Conservation (phyloP, 768 basidiomycete species). For the Leccinum ochraceum region DNA sequence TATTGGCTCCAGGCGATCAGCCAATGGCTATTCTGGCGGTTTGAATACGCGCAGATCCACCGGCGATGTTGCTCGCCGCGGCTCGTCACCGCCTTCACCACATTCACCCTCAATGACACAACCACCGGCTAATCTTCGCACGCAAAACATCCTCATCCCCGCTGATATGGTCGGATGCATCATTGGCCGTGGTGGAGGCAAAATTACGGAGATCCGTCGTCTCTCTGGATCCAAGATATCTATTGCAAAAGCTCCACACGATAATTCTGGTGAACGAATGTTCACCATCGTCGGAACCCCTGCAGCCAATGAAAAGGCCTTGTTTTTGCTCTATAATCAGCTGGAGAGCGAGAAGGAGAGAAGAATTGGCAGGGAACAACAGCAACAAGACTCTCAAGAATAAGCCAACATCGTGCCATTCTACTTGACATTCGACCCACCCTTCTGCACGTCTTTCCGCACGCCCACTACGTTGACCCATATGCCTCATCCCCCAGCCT, state of each 20-base stretch:
- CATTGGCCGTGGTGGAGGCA: slow-evolving; percentile 95
- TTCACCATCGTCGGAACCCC: slow-evolving; percentile 98
- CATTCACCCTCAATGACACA: slow-evolving; percentile 50
- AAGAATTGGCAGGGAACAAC: slow-evolving; percentile 81
- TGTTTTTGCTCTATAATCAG: slow-evolving; percentile 97
- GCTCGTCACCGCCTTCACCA: slow-evolving; percentile 41
- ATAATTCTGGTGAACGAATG: slow-evolving; percentile 99
- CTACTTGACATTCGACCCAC: slow-evolving; percentile 1
- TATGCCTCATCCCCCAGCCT: slow-evolving; percentile 30
- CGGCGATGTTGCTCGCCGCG: slow-evolving; percentile 51
- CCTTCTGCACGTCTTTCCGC: slow-evolving; percentile 17
- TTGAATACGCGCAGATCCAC: slow-evolving; percentile 60
- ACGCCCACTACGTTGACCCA: slow-evolving; percentile 11
- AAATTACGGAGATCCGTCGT: slow-evolving; percentile 99
- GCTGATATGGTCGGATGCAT: slow-evolving; percentile 99
- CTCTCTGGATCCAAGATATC: slow-evolving; percentile 97
- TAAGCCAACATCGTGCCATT: slow-evolving; percentile 14
- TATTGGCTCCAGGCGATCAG: slow-evolving; percentile 46
- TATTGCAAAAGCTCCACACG: slow-evolving; percentile 99
- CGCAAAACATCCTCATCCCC: slow-evolving; percentile 99
- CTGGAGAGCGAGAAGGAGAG: slow-evolving; percentile 96
- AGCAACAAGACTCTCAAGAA: slow-evolving; percentile 72
- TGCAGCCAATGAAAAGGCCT: slow-evolving; percentile 95
- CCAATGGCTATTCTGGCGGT: slow-evolving; percentile 54
- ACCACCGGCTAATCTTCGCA: slow-evolving; percentile 81